Evolutionary conservation across 2,329 filamentous ascomycete genomes (phyloP), one percentile per base, ranked within the genome.

Genomic region (Fusarium subglutinans): DNA sequence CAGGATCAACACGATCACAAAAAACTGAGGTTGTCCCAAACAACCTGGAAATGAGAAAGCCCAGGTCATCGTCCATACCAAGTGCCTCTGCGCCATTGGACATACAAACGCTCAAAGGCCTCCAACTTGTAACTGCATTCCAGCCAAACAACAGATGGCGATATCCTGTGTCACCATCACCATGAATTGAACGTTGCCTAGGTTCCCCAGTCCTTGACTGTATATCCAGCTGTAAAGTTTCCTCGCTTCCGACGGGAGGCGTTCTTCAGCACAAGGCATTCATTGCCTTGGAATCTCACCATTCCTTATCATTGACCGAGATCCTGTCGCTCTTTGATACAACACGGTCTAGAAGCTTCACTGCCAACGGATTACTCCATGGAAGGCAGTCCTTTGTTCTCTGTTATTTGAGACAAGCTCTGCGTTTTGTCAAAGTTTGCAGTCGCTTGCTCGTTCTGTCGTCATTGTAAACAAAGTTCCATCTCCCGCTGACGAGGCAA

Each of bases 21-120:
- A 37, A 67, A 55, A 38, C 56, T 53, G 69, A 53, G 44, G 55
- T 35, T 60, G 70, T 75, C 72, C 73, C 41, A 75, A 28, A 65
- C 68, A 50, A 45, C 50, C 45, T 61, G 54, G 33, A 44, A 57
- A 51, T 33, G 43, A 38, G 50, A 38, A 37, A 59, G 50, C 54
- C 58, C 41, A 35, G 33, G 22, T 35, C 40, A 35, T 54, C 56
- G 50, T 58, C 44, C 71, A 74, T 74, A 62, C 71, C 67, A 68
- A 38, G 38, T 22, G 44, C 50, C 26, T 53, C 37, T 50, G 55
- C 17, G 30, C 41, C 38, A 62, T 72, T 66, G 68, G 67, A 63
- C 54, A 18, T 22, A 56, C 30, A 47, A 66, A 61, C 53, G 63
- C 64, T 53, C 37, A 48, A n/a, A 54, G 38, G 50, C 63, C 33